Evolutionary conservation across 257 asterid species (phyloP), one percentile per base, ranked within the genome.

Genomic region (Solanum lycopersicoides): DNA sequence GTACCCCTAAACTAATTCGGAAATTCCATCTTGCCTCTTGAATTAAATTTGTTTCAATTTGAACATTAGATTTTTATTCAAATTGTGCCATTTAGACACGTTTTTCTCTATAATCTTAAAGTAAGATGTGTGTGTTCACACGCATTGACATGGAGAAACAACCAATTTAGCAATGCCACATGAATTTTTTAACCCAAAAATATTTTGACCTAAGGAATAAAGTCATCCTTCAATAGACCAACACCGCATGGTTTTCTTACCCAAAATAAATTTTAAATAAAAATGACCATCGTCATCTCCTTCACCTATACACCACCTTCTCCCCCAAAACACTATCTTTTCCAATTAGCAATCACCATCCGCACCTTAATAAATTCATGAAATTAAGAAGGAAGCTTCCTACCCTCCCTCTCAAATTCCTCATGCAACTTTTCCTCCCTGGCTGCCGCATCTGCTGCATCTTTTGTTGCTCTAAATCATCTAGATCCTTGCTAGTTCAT

Each of bases 381-480:
- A 68, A 68, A 30, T 68, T 68, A 68, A 68, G 15, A 96, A 85
- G 98, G 98, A 87, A 97, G 98, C 86, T 94, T 97, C 89, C 98
- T 92, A 83, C 98, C 98, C 89, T 95, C 99, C 79, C 84, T 88
- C 92, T 95, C 98, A 88, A 97, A 97, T 92, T 97, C 99, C 8
- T 89, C 89, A n/a, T 98, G 98, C 80, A 97, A 87, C 89, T 86
- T 92, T 88, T 94, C 98, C 92, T 97, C 98, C 90, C 95, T 98
- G 56, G 97, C 98, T 83, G 96, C 98, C 99, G 7, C 69, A 60
- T 23, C 66, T 59, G 96, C 98, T 98, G 14, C 68, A 60, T 60
- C 28, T 21, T 60, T 60, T 60, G 68, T n/a, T 60, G 28, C 28
- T 21, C 68, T 60, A 9, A 60, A 60, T 21, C 6, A 12, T 60